These are phyloP conservation scores for Saccharomycopsis sp. DNA, from an alignment of 805 yeast species.

Conservation along the genomic window DNA sequence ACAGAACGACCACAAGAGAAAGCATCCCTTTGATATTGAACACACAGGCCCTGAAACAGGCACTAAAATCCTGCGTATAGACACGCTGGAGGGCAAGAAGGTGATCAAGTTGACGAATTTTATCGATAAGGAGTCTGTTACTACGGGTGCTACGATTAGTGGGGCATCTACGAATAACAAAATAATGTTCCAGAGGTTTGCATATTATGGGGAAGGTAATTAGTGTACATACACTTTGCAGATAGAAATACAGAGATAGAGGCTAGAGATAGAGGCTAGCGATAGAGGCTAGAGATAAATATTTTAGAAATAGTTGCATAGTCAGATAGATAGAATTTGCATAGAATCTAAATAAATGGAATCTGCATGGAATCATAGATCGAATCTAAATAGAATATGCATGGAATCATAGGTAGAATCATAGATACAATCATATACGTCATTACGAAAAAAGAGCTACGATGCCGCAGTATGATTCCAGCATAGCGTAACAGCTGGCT, in stretches of 20 bases:
- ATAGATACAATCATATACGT: too few species aligned
- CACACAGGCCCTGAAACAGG: neutral
- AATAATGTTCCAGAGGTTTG: neutral
- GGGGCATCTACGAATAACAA: neutral
- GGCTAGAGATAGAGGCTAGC: too few species aligned
- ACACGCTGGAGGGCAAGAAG: neutral
- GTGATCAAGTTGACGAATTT: neutral
- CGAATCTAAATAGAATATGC: too few species aligned
- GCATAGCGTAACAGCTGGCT: too few species aligned
- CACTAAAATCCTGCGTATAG: neutral
- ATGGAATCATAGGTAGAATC: too few species aligned
- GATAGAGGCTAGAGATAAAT: too few species aligned
- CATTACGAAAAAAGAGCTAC: too few species aligned
- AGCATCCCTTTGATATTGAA: neutral
- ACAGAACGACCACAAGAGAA: neutral
- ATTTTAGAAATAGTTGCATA: too few species aligned
- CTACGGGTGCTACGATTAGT: neutral
- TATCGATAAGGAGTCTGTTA: neutral
- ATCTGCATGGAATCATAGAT: too few species aligned
- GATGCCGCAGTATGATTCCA: too few species aligned
- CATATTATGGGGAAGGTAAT: neutral
- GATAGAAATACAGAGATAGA: neutral
- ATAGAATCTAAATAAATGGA: too few species aligned
- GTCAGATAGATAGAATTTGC: too few species aligned
- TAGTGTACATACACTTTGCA: neutral